Base-by-base conservation (phyloP, 192 early-diverging fungal genomes). In the Gonapodya prolifera region DNA sequence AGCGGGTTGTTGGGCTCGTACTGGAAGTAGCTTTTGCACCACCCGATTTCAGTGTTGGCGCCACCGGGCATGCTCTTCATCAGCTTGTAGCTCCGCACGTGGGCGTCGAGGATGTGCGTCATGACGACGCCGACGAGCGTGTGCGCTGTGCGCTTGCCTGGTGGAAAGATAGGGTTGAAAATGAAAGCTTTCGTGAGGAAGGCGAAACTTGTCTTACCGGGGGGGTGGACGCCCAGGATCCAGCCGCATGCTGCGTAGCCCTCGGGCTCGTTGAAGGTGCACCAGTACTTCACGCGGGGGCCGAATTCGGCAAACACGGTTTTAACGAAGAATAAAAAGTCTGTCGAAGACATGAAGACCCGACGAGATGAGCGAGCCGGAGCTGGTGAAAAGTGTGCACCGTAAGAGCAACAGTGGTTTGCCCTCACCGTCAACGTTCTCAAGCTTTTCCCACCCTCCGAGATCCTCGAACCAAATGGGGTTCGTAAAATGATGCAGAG, bases 241-340 rank as follows among this genome's bases (percentile, higher is more conserved):
- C 32, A 73, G 31, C 71, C 71, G 32, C 71, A 73, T 8, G 28
- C 18, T 2, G 71, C 32, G 31, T 73, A 73, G 8, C 71, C 71
- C 71, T 73, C 71, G 35, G 84, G 84, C 73, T 85, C 84, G 69
- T 85, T 85, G 78, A 85, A 80, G 23, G 84, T 85, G 1, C 85
- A 69, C 84, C 84, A 85, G 34, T 81, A 29, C 78, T 86, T 87
- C 34, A 87, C 83, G 29, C 85, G 75, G 1, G 70, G 34, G 28
- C 84, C 84, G 77, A 87, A 86, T n/a, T 70, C 70, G 35, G 70
- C n/a, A 80, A 84, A 85, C 35, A 36, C 61, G 16, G 81, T 45
- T 30, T 83, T 77, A 13, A 82, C 84, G 35, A 84, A 85, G 36
- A 79, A 69, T 17, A 34, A 33, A 78, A 86, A 85, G 76, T 87